A percentile compares a stretch with the other conserved stretches of the same genome.
These are phyloP conservation scores for Cenchrus americanus DNA, from an alignment of 176 grass and related monocot genomes.

Conservation along the genomic window DNA sequence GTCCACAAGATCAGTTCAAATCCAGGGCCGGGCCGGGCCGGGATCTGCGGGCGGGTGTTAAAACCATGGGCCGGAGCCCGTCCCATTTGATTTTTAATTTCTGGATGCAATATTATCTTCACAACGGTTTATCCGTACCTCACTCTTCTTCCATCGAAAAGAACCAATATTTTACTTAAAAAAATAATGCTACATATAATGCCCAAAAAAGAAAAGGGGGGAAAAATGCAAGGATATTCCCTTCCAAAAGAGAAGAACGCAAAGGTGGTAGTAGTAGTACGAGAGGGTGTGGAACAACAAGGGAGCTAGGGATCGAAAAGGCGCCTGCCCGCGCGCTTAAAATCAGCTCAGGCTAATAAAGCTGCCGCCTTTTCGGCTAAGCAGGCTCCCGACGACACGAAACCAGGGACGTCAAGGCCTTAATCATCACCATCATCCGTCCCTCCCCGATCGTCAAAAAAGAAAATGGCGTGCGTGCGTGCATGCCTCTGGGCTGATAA, in stretches of 20 bases:
- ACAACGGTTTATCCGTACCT: not conserved
- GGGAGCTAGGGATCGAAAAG: not conserved
- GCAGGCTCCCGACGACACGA: constrained; percentile 41
- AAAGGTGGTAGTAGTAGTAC: not conserved
- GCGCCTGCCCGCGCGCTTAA: not conserved
- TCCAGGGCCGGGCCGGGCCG: not conserved
- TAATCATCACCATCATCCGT: not conserved
- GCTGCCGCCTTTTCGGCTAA: constrained; percentile 21
- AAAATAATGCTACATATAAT: not conserved
- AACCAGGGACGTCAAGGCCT: constrained; percentile 9
- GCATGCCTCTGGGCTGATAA: constrained; percentile 27
- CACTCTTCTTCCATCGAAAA: too few species aligned
- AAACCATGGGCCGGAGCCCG: not conserved
- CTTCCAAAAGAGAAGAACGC: not conserved
- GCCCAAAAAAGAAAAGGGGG: too few species aligned
- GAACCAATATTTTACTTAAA: not conserved
- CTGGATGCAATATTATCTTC: not conserved
- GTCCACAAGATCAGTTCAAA: not conserved
- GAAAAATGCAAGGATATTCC: not conserved
- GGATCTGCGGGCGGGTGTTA: not conserved
- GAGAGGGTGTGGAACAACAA: not conserved
- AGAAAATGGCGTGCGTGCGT: not conserved
- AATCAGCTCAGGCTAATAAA: constrained; percentile 32
- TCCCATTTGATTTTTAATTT: not conserved
- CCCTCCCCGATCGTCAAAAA: not conserved